Percentiles rank a stretch among this genome's conserved stretches.
phyloP scores from a whole-genome alignment of 495 filamentous ascomycete genomes.

The Penicillium argentinense region DNA sequence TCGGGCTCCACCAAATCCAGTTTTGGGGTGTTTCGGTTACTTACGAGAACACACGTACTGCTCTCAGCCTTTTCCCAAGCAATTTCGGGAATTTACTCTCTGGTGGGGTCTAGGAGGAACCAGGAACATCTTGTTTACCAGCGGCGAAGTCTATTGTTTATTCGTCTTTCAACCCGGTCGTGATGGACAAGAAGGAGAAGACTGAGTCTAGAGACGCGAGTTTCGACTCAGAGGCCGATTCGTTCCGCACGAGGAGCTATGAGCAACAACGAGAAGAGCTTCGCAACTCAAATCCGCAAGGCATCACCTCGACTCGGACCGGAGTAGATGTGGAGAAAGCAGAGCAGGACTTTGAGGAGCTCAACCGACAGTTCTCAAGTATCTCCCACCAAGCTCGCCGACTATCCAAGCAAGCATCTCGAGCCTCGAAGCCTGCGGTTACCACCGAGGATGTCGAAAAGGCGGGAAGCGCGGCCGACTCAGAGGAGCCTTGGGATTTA shows the following conservation, averaged over 20 bases:
- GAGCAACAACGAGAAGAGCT: conserved; percentile 33
- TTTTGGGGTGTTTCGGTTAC: too few species aligned
- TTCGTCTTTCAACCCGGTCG: too few species aligned
- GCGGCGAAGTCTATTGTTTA: too few species aligned
- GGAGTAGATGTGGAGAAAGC: conserved; percentile 72
- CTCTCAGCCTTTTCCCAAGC: too few species aligned
- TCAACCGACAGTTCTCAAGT: conserved; percentile 69
- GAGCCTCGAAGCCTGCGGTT: conserved; percentile 38
- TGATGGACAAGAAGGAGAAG: conserved; percentile 27
- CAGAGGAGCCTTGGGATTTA: conserved; percentile 66
- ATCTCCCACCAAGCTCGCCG: conserved; percentile 57
- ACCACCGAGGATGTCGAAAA: conserved; percentile 50
- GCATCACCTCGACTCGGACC: conserved; percentile 38
- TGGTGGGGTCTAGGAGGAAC: too few species aligned
- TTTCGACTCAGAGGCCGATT: conserved; percentile 27
- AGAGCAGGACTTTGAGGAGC: conserved; percentile 73
- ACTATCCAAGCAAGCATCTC: conserved; percentile 40
- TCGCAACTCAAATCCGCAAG: conserved; percentile 40
- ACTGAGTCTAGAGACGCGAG: conserved; percentile 11
- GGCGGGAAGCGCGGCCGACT: conserved; percentile 41
- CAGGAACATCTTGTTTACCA: too few species aligned
- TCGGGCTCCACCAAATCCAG: not conserved
- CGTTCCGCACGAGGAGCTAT: conserved; percentile 23
- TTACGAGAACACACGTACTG: too few species aligned
- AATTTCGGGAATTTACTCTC: too few species aligned